phyloP scores from a whole-genome alignment of 352 stramenopile species.

The Globisporangium sylvaticum region DNA sequence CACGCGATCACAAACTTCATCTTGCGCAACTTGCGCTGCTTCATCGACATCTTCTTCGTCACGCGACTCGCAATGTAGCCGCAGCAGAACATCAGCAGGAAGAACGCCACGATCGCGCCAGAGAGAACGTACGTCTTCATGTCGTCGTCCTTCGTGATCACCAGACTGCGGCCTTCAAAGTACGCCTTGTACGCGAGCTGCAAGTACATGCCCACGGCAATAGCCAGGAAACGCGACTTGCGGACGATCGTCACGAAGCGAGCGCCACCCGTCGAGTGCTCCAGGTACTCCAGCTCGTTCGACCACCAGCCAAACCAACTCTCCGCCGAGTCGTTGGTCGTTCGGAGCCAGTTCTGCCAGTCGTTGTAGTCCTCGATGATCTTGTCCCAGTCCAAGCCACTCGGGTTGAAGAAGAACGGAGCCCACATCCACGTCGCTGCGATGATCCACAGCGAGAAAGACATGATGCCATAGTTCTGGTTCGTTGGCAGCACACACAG shows the following conservation, averaged over 20 bases:
- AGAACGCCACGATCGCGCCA: slow-evolving; percentile 59
- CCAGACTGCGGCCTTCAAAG: slow-evolving; percentile 53
- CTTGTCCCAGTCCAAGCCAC: slow-evolving; percentile 97
- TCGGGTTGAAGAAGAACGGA: slow-evolving; percentile 94
- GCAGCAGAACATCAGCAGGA: slow-evolving; percentile 73
- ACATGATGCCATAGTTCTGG: slow-evolving; percentile 97
- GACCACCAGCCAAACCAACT: slow-evolving; percentile 89
- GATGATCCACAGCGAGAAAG: slow-evolving; percentile 96
- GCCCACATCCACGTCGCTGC: slow-evolving; percentile 86
- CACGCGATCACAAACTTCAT: slow-evolving; percentile 84
- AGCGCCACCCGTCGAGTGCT: slow-evolving; percentile 63
- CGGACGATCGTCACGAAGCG: slow-evolving; percentile 70
- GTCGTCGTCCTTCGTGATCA: slow-evolving; percentile 48
- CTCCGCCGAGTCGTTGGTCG: slow-evolving; percentile 81
- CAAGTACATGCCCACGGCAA: slow-evolving; percentile 76
- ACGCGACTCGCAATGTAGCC: slow-evolving; percentile 83
- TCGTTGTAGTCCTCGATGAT: slow-evolving; percentile 92
- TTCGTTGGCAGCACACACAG: slow-evolving; percentile 92
- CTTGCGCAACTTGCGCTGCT: slow-evolving; percentile 86
- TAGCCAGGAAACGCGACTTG: slow-evolving; percentile 74
- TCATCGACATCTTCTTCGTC: slow-evolving; percentile 89
- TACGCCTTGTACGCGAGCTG: slow-evolving; percentile 81
- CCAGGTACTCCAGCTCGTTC: slow-evolving; percentile 76
- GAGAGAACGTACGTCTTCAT: slow-evolving; percentile 66
- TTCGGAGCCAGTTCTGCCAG: slow-evolving; percentile 93